Base-by-base conservation (phyloP, 225 moss, liverwort and hornwort genomes). In the Asterella californica region DNA sequence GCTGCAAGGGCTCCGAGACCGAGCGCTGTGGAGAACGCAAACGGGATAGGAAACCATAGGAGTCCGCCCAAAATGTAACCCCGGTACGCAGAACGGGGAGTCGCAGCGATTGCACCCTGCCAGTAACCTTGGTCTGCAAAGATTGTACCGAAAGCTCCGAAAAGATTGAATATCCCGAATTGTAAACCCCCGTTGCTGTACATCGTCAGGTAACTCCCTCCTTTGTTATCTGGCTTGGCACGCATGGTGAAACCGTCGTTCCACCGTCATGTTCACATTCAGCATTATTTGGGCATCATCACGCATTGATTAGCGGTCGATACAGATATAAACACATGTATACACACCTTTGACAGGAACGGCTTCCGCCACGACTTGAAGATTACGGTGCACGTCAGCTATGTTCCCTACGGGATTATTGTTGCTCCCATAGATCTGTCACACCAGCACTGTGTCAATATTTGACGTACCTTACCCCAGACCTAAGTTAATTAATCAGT, bases 41-140 rank as follows among this genome's bases (percentile, higher is more conserved):
- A 79, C 7, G 85, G 85, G 25, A 85, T 79, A 4, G 85, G 67
- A 15, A 85, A 7, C 84, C 84, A 85, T 19, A 81, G 52, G 15
- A 85, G 33, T 27, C 77, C 81, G 17, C 84, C 84, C 33, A 85
- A 54, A 50, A 85, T 76, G 64, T 85, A 85, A 18, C 84, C 84
- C 27, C 64, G 29, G 73, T 61, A 81, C 14, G 84, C 77, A 59
- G 84, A 64, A 11, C 77, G 71, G 12, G 81, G 81, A 59, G 66
- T 67, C 4, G 82, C 81, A 66, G 85, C 85, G 49, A 85, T 82
- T 3, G 85, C 85, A 34, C 82, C 85, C 66, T 85, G 82, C 82
- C 85, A 82, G 78, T 82, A 85, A 15, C 78, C 82, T 69, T 85
- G 81, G 79, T 85, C 85, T 64, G 78, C 82, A 63, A 78, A 79